Percentiles rank a stretch among this genome's conserved stretches.
Conservation (phyloP, 1,139 yeast species). For the Yamadazyma atmosphaerica region DNA sequence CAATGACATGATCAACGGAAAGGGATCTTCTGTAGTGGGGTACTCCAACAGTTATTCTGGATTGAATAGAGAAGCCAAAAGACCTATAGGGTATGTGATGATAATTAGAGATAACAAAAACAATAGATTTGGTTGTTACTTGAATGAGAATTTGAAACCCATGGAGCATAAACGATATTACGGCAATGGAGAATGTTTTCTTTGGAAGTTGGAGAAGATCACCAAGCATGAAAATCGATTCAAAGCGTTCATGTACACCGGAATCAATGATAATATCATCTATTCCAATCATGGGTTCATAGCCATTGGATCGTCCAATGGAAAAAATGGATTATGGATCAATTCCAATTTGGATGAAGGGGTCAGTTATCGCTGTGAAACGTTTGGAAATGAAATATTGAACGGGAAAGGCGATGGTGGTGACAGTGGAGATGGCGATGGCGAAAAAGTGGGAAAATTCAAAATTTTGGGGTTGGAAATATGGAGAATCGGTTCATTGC, state of each 20-base stretch:
- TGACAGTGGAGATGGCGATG: constrained; percentile 15
- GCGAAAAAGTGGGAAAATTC: constrained; percentile 49
- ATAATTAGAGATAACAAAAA: constrained; percentile 64
- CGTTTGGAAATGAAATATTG: constrained; percentile 88
- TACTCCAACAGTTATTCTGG: constrained; percentile 14
- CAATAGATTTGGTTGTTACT: constrained; percentile 77
- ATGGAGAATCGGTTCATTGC: constrained; percentile 68
- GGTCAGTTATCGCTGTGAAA: constrained; percentile 72
- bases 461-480: constrained; percentile 77
- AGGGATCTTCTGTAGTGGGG: constrained; percentile 4
- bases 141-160: constrained; percentile 73
- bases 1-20: constrained; percentile 25
- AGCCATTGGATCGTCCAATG: constrained; percentile 87
- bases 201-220: constrained; percentile 68
- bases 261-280: constrained; percentile 80
- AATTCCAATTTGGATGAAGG: constrained; percentile 76
- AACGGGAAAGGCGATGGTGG: constrained; percentile 46
- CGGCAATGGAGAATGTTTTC: constrained; percentile 94
- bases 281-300: constrained; percentile 78
- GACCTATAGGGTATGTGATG: constrained; percentile 68
- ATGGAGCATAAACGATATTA: constrained; percentile 72
- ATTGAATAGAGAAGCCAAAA: constrained; percentile 20
- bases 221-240: constrained; percentile 37
- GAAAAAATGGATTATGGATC: constrained; percentile 90
- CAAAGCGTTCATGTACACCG: constrained; percentile 87